A percentile compares a stretch with the other conserved stretches of the same genome.
phyloP scores from a whole-genome alignment of 257 asterid species.

The Anisodus tanguticus region DNA sequence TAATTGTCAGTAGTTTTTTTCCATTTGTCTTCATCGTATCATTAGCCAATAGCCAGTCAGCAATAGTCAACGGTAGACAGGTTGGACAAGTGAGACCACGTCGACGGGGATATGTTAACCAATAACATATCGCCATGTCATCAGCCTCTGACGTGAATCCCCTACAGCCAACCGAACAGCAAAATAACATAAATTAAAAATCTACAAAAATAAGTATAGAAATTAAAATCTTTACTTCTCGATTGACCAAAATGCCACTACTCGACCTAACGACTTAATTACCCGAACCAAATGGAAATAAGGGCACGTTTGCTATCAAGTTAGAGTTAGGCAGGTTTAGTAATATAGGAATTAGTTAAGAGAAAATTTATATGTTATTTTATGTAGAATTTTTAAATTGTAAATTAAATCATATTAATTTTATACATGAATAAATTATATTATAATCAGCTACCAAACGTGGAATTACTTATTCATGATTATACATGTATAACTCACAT shows the following conservation, averaged over 20 bases:
- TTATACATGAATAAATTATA: too few relatives aligned
- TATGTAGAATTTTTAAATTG: too few relatives aligned
- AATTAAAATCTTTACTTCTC: not conserved
- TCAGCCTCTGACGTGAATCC: not conserved
- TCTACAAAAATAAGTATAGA: not conserved
- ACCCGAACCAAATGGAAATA: not conserved
- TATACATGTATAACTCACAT: too few relatives aligned
- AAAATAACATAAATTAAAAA: not conserved
- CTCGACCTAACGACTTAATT: not conserved
- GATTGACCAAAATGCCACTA: conserved; percentile 15
- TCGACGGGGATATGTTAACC: not conserved
- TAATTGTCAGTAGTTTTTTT: too few relatives aligned
- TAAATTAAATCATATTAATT: too few relatives aligned
- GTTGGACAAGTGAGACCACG: conserved; percentile 15
- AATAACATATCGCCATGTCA: not conserved
- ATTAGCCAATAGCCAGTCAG: not conserved
- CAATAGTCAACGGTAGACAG: not conserved
- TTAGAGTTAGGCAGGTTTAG: too few relatives aligned
- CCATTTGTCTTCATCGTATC: too few relatives aligned
- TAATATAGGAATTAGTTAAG: too few relatives aligned
- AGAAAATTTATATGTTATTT: too few relatives aligned
- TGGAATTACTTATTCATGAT: too few relatives aligned
- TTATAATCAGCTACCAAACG: too few relatives aligned
- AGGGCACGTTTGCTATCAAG: too few relatives aligned
- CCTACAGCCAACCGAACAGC: not conserved